These are phyloP conservation scores for Dictyostelium discoideum DNA, from an alignment of 78 protist genomes.

Conservation along the genomic window DNA sequence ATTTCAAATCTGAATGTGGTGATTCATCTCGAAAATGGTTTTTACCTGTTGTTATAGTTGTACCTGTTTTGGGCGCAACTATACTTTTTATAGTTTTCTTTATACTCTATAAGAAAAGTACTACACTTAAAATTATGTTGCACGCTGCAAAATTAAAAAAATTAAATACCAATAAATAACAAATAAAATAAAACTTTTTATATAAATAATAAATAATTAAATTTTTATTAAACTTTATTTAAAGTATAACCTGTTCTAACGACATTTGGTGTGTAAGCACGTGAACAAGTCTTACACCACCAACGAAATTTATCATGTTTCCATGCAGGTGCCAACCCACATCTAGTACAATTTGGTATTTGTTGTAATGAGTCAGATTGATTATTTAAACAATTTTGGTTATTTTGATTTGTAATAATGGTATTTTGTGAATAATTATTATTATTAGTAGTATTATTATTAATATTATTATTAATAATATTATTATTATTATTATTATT, in stretches of 20 bases:
- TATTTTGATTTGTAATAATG: not conserved
- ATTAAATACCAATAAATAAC: not conserved
- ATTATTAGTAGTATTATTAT: not conserved
- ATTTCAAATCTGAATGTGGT: not conserved
- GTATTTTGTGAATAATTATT: not conserved
- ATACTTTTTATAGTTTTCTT: not conserved
- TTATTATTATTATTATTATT: not conserved
- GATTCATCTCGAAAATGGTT: not conserved
- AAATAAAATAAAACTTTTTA: too few relatives aligned
- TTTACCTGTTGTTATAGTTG: not conserved
- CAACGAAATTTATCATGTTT: not conserved
- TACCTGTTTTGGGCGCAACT: not conserved
- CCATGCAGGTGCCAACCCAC: not conserved
- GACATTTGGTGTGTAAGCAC: not conserved
- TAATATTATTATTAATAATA: not conserved
- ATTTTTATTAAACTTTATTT: not conserved
- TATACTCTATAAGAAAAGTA: not conserved
- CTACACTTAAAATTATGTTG: not conserved
- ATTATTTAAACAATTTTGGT: not conserved
- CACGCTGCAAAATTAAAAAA: not conserved
- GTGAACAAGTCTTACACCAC: not conserved
- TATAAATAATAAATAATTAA: too few relatives aligned
- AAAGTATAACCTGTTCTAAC: not conserved
- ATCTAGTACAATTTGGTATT: constrained; percentile 8
- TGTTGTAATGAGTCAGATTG: not conserved